Conservation (phyloP, 2,329 filamentous ascomycete species). For the Achaetomium macrosporum region DNA sequence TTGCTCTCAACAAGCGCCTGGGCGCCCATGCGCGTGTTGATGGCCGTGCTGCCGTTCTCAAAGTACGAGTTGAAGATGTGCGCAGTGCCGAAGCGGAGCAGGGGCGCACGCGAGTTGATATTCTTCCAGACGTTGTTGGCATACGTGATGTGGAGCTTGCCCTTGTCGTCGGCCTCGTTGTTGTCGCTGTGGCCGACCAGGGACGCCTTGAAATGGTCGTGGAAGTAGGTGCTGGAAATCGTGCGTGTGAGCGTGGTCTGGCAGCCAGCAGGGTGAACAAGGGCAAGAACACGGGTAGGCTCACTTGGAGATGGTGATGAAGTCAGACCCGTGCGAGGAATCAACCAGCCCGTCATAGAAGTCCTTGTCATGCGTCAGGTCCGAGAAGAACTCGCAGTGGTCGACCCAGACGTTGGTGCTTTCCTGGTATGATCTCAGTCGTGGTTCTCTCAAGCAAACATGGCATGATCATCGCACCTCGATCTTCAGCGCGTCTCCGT, state of each 20-base stretch:
- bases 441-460: neutral
- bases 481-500: constrained; percentile 56
- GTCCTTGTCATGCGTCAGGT: constrained; percentile 57
- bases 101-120: constrained; percentile 58
- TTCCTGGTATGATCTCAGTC: constrained; percentile 30
- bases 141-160: constrained; percentile 58
- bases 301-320: constrained; percentile 43
- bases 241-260: neutral
- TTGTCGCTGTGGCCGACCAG: constrained; percentile 56
- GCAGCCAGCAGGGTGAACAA: too few relatives aligned
- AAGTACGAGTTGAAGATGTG: constrained; percentile 41
- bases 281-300: neutral
- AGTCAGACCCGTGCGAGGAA: constrained; percentile 57
- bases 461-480: constrained; percentile 9
- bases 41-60: constrained; percentile 31
- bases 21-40: constrained; percentile 54
- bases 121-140: constrained; percentile 61
- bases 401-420: constrained; percentile 61
- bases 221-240: constrained; percentile 29
- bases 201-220: constrained; percentile 48
- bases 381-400: constrained; percentile 59
- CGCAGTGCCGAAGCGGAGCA: constrained; percentile 59
- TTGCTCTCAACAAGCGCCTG: constrained; percentile 54
- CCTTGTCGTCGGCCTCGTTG: constrained; percentile 53
- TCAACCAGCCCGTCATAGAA: constrained; percentile 65